Evolutionary conservation across 2,329 filamentous ascomycete genomes (phyloP), one percentile per base, ranked within the genome.

Genomic region (Periconia sp.): DNA sequence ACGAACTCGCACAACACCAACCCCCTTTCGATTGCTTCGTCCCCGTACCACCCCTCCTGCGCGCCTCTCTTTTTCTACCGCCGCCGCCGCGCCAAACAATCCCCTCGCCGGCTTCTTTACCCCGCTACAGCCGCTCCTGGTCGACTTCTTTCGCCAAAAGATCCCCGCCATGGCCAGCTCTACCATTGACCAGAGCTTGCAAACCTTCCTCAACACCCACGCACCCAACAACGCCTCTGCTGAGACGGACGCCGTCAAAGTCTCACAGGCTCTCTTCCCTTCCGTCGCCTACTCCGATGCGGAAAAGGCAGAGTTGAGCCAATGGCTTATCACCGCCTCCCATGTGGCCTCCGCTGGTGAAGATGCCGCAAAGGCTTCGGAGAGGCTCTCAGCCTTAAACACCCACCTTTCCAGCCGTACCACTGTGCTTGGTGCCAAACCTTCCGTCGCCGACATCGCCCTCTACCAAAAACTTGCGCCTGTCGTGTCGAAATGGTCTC

Each of bases 401-500:
- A 82, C 84, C 53, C 91, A 96, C 78, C 87, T 97, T 57, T 88
- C 91, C 53, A 90, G 88, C 62, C 91, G 91, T 63, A 95, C 92
- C 55, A 97, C 92, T 41, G 80, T 97, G 40, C 86, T 97, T 57
- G 93, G 93, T 66, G 83, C 83, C 73, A 97, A 97, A 81, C 91
- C 92, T 49, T 95, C 90, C 64, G 85, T 89, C 71, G 92, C 91
- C 58, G 92, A 97, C 68, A 81, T 95, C 55, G 89, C 90, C 63
- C 81, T 94, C 68, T 97, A 94, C 81, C 81, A 89, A 60, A 83
- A 87, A 50, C 82, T 96, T 33, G 88, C 88, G 1, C 89, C 91
- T 13, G 71, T 88, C 40, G 90, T 96, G 55, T 84, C 88, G 69
- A 80, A 81, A 60, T 97, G 93, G 93, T 84, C 83, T 2, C 77